A percentile compares a stretch with the other conserved stretches of the same genome.
phyloP scores from a whole-genome alignment of 345 rosid species.

The rapeseed (Brassica napus) region DNA sequence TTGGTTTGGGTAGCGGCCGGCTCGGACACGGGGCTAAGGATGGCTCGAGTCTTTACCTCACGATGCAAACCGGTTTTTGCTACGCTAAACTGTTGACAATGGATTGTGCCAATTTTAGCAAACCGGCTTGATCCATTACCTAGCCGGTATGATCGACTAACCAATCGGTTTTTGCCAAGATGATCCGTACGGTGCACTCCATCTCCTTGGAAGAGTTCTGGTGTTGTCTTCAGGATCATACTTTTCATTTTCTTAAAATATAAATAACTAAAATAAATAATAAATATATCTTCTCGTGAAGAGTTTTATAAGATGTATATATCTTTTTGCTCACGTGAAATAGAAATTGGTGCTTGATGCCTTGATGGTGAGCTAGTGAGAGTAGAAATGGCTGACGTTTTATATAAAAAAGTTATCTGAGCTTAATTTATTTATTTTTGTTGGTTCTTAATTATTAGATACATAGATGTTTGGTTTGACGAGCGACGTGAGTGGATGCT shows the following conservation, averaged over 20 bases:
- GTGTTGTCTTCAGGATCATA: constrained; percentile 38
- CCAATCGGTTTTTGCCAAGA: constrained; percentile 14
- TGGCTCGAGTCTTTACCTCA: constrained; percentile 29
- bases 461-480: constrained; percentile 20
- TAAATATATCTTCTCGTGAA: neutral
- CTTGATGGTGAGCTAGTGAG: constrained; percentile 26
- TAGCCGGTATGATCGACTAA: constrained; percentile 26
- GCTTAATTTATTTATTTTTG: constrained; percentile 19
- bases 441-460: constrained; percentile 19
- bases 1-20: constrained; percentile 22
- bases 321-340: constrained; percentile 19
- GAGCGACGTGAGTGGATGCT: constrained; percentile 39
- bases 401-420: neutral
- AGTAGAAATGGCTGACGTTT: constrained; percentile 23
- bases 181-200: constrained; percentile 33
- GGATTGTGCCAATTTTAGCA: constrained; percentile 17
- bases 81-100: constrained; percentile 24
- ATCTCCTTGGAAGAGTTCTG: constrained; percentile 38
- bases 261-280: constrained; percentile 8
- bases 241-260: constrained; percentile 37
- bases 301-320: neutral
- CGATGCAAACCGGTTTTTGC: constrained; percentile 27
- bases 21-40: constrained; percentile 41
- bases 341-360: constrained; percentile 23
- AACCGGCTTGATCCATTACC: constrained; percentile 22